Base-by-base conservation (phyloP, 2,329 filamentous ascomycete species). In the Ceratocystis alfenasii region DNA sequence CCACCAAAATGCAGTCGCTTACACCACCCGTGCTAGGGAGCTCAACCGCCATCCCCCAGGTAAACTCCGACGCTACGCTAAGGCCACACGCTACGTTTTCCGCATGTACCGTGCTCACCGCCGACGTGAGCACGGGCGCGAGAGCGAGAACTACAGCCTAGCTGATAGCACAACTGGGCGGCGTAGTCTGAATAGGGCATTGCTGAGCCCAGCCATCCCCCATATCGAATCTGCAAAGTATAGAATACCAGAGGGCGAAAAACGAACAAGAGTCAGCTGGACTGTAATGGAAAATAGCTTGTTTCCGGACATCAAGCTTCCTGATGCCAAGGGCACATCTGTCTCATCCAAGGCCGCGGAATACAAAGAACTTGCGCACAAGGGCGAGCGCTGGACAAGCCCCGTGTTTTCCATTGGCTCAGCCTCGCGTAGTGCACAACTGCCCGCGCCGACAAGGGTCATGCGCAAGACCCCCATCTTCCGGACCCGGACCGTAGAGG, bases 301-400 rank as follows among this genome's bases (percentile, higher is more conserved):
- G 70, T 96, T 99, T 86, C 88, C 90, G 72, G 80, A 93, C 73
- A 87, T 99, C 73, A 82, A 86, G 66, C 81, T 99, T 5, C 91
- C 92, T 30, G 89, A 89, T 41, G 22, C 41, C 28, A 33, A 61
- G 7, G 76, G 76, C 25, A 65, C 68, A 7, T 67, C 68, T 5
- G 93, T 96, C 74, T 94, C 89, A 71, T 87, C 85, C 78, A 96
- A 96, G 83, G 92, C 93, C 8, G 95, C 90, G 28, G 90, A 96
- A 76, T 97, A 95, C 82, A 90, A 86, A 78, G 85, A 96, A 25
- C 81, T 96, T 67, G 90, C 93, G 7, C 80, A 80, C 70, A 90
- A 94, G 83, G 94, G 94, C 64, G 89, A 96, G 66, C 87, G 86
- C 75, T 99, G 94, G 94, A 88, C 96, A 80, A 95, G 89, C 68